phyloP scores from a whole-genome alignment of 139 green algal species.

The Chloropicon primus region DNA sequence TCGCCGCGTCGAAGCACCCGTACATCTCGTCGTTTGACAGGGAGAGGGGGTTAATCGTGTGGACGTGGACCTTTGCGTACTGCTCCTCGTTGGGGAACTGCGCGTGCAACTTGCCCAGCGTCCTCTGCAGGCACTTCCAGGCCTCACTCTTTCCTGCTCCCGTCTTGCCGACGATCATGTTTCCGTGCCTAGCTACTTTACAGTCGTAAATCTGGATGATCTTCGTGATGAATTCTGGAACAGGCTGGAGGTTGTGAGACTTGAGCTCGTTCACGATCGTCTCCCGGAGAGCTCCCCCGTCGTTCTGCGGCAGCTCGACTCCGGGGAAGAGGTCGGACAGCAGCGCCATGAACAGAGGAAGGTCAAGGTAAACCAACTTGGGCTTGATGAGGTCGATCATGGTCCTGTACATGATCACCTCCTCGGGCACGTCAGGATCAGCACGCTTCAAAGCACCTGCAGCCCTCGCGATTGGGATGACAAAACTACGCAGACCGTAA shows the following conservation, averaged over 20 bases:
- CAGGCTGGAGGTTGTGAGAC: slow-evolving; percentile 37
- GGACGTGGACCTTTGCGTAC: slow-evolving; percentile 59
- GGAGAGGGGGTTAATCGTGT: slow-evolving; percentile 71
- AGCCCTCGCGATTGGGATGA: slow-evolving; percentile 68
- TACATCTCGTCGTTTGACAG: slow-evolving; percentile 75
- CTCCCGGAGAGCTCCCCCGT: slow-evolving; percentile 35
- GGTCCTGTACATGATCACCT: slow-evolving; percentile 67
- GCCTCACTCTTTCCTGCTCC: slow-evolving; percentile 63
- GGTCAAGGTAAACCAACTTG: slow-evolving; percentile 72
- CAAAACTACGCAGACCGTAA: slow-evolving; percentile 63
- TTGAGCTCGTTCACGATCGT: slow-evolving; percentile 57
- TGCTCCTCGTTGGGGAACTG: slow-evolving; percentile 41
- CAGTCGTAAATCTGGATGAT: slow-evolving; percentile 84
- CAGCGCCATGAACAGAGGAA: slow-evolving; percentile 69
- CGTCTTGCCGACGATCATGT: slow-evolving; percentile 82
- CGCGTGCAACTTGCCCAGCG: slow-evolving; percentile 44
- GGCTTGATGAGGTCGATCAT: slow-evolving; percentile 74
- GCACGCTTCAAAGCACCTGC: slow-evolving; percentile 60
- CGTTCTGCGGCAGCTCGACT: slow-evolving; percentile 47
- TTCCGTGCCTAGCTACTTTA: slow-evolving; percentile 75
- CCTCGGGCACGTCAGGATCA: slow-evolving; percentile 54
- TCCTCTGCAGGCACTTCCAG: slow-evolving; percentile 54
- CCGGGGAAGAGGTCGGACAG: slow-evolving; percentile 71
- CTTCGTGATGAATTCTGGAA: slow-evolving; percentile 66
- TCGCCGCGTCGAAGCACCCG: slow-evolving; percentile 51